Conservation (phyloP, 192 early-diverging fungal genomes). For the Gamsiella multidivaricata region DNA sequence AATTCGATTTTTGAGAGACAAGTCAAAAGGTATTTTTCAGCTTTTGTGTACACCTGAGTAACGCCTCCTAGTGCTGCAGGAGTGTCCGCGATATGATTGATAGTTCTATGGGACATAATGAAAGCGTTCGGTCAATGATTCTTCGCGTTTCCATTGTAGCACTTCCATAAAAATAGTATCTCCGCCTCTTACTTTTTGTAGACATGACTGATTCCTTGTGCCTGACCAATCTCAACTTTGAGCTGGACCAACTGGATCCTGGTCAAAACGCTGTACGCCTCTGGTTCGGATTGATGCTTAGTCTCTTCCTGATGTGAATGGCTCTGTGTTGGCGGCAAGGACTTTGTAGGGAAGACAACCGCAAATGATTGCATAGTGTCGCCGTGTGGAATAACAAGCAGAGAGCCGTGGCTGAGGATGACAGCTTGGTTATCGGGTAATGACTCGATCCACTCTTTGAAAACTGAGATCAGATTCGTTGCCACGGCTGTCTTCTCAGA, state of each 20-base stretch:
- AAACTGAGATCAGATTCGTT: constrained; percentile 7
- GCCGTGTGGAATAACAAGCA: constrained; percentile 35
- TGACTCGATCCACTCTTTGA: constrained; percentile 38
- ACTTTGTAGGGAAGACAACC: constrained; percentile 56
- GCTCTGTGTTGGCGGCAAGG: constrained; percentile 9
- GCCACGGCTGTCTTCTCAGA: constrained; percentile 34
- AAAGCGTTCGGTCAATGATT: too few species aligned
- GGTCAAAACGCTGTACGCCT: constrained; percentile 35
- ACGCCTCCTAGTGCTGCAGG: constrained; percentile 59
- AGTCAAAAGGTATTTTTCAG: constrained; percentile 56
- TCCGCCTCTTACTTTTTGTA: constrained; percentile 32
- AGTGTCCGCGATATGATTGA: constrained; percentile 31
- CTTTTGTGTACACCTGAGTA: constrained; percentile 41
- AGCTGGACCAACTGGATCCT: constrained; percentile 35
- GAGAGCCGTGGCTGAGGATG: constrained; percentile 58
- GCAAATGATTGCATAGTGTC: constrained; percentile 31
- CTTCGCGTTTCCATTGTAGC: not conserved
- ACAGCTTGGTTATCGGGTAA: constrained; percentile 26
- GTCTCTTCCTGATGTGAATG: constrained; percentile 15
- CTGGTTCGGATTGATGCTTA: constrained; percentile 26
- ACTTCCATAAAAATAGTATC: not conserved
- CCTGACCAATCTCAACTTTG: constrained; percentile 55
- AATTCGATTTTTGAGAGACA: constrained; percentile 55
- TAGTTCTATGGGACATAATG: too few species aligned
- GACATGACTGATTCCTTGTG: constrained; percentile 27